Evolutionary conservation across 2,329 filamentous ascomycete genomes (phyloP).

Genomic region (Phaeosphaeriaceae sp.): DNA sequence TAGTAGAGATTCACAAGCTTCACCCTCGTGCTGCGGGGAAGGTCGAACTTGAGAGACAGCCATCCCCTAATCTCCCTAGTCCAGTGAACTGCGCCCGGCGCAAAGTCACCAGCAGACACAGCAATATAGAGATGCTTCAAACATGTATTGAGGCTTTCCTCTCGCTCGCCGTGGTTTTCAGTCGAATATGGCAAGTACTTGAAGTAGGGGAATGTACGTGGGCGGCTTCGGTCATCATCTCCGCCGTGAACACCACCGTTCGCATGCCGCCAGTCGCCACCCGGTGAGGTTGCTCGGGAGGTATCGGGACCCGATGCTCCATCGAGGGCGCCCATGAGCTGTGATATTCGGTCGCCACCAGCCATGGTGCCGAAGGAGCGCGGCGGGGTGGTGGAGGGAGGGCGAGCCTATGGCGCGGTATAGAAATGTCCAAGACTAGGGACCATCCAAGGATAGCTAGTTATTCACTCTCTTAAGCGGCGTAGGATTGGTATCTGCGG

Average conservation of each 20-base stretch:
- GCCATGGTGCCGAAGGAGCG: slow-evolving; percentile 42
- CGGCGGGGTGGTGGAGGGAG: slow-evolving; percentile 10
- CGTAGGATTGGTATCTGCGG: slow-evolving; percentile 12
- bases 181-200: slow-evolving; percentile 86
- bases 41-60: slow-evolving; percentile 97
- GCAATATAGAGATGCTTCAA: slow-evolving; percentile 93
- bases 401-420: slow-evolving; percentile 22
- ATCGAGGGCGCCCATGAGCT: slow-evolving; percentile 50
- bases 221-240: slow-evolving; percentile 65
- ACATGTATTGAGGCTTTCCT: slow-evolving; percentile 82
- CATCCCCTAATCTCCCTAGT: slow-evolving; percentile 94
- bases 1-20: slow-evolving; percentile 92
- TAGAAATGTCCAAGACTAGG: slow-evolving; percentile 12
- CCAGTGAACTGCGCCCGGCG: slow-evolving; percentile 93
- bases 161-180: slow-evolving; percentile 78
- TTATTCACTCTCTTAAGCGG: slow-evolving; percentile 17
- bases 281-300: slow-evolving; percentile 86
- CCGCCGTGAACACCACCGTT: slow-evolving; percentile 55
- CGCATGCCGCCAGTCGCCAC: slow-evolving; percentile 63
- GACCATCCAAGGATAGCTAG: slow-evolving; percentile 35
- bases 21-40: slow-evolving; percentile 81
- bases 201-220: slow-evolving; percentile 92
- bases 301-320: slow-evolving; percentile 66
- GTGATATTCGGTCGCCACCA: slow-evolving; percentile 50
- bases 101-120: slow-evolving; percentile 90